Evolutionary conservation across 495 filamentous ascomycete species (phyloP).

Genomic region (Lichina pygmaea): DNA sequence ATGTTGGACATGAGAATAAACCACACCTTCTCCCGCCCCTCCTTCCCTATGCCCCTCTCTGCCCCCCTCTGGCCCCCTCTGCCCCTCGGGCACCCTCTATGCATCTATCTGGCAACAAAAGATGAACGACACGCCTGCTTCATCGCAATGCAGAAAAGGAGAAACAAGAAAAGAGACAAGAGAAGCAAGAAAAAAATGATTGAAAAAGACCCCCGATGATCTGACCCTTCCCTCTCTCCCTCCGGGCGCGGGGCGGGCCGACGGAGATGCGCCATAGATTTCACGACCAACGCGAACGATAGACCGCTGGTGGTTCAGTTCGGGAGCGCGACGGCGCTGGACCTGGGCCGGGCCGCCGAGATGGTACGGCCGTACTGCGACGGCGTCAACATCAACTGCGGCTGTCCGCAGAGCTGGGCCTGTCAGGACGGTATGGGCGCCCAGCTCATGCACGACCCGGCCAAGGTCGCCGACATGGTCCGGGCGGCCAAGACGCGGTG

Average conservation of each 20-base stretch:
- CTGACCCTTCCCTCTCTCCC: background rate
- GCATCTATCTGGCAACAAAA: too few species aligned
- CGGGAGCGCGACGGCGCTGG: slow-evolving; percentile 23
- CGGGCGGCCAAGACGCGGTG: slow-evolving; percentile 18
- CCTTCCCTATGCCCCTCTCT: too few species aligned
- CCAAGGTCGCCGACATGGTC: slow-evolving; percentile 32
- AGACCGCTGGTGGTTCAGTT: slow-evolving; percentile 36
- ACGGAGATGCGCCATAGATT: slow-evolving; percentile 15
- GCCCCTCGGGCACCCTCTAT: too few species aligned
- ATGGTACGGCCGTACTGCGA: slow-evolving; percentile 29
- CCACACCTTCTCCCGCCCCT: too few species aligned
- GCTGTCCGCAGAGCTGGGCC: slow-evolving; percentile 43
- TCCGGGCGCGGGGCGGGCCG: too few species aligned
- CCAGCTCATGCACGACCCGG: slow-evolving; percentile 29
- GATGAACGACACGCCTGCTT: too few species aligned
- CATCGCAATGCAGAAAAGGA: too few species aligned
- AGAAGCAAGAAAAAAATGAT: too few species aligned
- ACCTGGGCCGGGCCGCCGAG: slow-evolving; percentile 30
- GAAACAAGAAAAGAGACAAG: too few species aligned
- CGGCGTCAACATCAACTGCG: slow-evolving; percentile 42
- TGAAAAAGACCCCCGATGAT: too few species aligned
- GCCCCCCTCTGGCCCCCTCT: too few species aligned
- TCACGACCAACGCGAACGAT: slow-evolving; percentile 12
- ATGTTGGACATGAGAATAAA: too few species aligned
- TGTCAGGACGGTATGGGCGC: slow-evolving; percentile 33